phyloP scores from a whole-genome alignment of 352 stramenopile genomes.

The Blastocystis sp. region DNA sequence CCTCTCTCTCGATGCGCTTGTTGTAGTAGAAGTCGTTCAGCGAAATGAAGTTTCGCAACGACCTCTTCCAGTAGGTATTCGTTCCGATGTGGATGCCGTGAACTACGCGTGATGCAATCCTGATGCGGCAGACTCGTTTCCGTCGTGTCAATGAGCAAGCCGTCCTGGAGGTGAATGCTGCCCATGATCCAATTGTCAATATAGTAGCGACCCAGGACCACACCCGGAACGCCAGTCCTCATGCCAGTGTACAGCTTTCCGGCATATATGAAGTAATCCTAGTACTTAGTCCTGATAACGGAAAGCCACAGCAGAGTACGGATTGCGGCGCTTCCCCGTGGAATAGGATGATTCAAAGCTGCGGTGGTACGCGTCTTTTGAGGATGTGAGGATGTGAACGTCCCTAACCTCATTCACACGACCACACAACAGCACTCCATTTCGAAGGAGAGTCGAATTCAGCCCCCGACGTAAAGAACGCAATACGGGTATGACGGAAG shows the following conservation, averaged over 20 bases:
- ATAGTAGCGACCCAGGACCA: constrained; percentile 44
- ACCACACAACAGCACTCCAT: not conserved
- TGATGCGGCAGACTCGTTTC: not conserved
- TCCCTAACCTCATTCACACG: constrained; percentile 33
- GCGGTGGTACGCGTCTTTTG: not conserved
- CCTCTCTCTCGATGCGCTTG: constrained; percentile 22
- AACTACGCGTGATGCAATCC: not conserved
- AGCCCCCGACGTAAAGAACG: not conserved
- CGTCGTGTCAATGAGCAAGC: constrained; percentile 20
- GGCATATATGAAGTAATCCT: constrained; percentile 62
- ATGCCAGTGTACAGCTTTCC: not conserved
- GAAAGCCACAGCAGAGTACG: constrained; percentile 36
- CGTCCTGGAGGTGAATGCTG: not conserved
- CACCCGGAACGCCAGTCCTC: not conserved
- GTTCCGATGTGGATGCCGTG: constrained; percentile 55
- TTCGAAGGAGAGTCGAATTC: not conserved
- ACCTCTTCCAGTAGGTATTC: constrained; percentile 61
- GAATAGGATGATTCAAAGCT: constrained; percentile 7
- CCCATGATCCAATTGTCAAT: constrained; percentile 68
- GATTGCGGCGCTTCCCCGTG: constrained; percentile 11
- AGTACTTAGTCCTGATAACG: not conserved
- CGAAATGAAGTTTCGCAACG: not conserved
- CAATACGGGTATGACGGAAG: constrained; percentile 1
- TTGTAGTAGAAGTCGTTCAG: constrained; percentile 47
- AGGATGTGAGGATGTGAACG: not conserved